These are phyloP conservation scores for Tylopilus sp. DNA, from an alignment of 1,284 basidiomycete genomes.

Conservation along the genomic window DNA sequence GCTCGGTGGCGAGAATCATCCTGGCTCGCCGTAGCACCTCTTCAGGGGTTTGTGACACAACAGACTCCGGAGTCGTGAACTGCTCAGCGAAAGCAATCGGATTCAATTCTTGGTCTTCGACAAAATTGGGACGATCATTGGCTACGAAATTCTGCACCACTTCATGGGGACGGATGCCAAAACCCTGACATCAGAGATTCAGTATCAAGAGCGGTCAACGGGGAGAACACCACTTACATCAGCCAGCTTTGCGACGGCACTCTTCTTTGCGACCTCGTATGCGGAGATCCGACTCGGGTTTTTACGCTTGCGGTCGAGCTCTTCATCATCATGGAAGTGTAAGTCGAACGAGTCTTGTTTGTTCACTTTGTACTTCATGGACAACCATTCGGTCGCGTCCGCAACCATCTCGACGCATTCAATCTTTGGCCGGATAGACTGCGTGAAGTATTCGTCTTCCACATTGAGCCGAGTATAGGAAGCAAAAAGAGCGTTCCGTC, in stretches of 20 bases:
- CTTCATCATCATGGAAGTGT: slow-evolving; percentile 66
- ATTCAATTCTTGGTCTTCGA: slow-evolving; percentile 76
- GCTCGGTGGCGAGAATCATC: slow-evolving; percentile 85
- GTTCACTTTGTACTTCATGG: slow-evolving; percentile 79
- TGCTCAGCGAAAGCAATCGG: slow-evolving; percentile 74
- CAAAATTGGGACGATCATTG: slow-evolving; percentile 57
- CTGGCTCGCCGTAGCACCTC: slow-evolving; percentile 73
- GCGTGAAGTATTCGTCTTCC: slow-evolving; percentile 70
- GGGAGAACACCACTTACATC: slow-evolving; percentile 45
- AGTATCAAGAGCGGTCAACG: slow-evolving; percentile 8
- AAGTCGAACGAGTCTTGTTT: slow-evolving; percentile 61
- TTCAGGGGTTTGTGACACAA: slow-evolving; percentile 54
- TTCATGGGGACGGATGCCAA: slow-evolving; percentile 76
- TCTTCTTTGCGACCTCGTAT: slow-evolving; percentile 84
- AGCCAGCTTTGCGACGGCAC: slow-evolving; percentile 70
- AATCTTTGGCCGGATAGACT: slow-evolving; percentile 57
- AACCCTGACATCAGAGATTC: slow-evolving; percentile 48
- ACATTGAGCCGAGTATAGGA: slow-evolving; percentile 65
- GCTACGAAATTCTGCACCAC: slow-evolving; percentile 77
- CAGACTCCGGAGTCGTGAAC: slow-evolving; percentile 64
- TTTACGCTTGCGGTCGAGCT: slow-evolving; percentile 69
- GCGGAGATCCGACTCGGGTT: slow-evolving; percentile 82
- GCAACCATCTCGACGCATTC: slow-evolving; percentile 86
- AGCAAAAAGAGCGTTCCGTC: slow-evolving; percentile 59
- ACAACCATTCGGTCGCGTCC: slow-evolving; percentile 90